phyloP scores from a whole-genome alignment of 108 stramenopile species.

The Nitzschia sp. region DNA sequence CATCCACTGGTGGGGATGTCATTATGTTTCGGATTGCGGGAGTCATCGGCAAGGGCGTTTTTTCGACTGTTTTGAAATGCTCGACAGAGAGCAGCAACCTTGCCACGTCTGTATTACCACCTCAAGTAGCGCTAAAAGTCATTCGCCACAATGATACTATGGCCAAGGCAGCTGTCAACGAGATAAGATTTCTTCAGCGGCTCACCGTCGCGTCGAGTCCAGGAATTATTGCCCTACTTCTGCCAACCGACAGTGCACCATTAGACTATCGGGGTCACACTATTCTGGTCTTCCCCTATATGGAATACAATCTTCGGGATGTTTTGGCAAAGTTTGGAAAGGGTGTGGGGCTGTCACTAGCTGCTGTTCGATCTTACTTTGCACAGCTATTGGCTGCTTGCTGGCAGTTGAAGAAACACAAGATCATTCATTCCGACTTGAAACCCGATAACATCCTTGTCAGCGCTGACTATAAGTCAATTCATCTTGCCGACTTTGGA shows the following conservation, averaged over 20 bases:
- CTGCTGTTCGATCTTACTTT: conserved; percentile 89
- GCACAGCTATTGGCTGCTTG: conserved; percentile 91
- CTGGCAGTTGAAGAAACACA: conserved; percentile 73
- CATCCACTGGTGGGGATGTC: conserved; percentile 15
- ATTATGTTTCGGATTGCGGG: conserved; percentile 86
- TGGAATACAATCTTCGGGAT: conserved; percentile 53
- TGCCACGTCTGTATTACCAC: conserved; percentile 30
- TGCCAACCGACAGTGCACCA: conserved; percentile 35
- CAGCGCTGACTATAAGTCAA: conserved; percentile 71
- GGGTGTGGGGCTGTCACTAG: conserved; percentile 86
- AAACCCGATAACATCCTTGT: conserved; percentile 99
- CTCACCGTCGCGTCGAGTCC: conserved; percentile 37
- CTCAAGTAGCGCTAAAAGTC: conserved; percentile 92
- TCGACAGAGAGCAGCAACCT: conserved; percentile 39
- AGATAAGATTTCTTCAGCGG: conserved; percentile 59
- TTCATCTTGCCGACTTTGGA: conserved; percentile 95
- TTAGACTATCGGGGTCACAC: conserved; percentile 44
- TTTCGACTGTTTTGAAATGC: conserved; percentile 92
- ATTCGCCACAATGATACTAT: conserved; percentile 98
- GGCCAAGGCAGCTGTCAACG: conserved; percentile 90
- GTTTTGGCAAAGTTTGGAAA: conserved; percentile 78
- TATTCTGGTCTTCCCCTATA: conserved; percentile 77
- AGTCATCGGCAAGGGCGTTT: conserved; percentile 95
- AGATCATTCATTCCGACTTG: conserved; percentile 96
- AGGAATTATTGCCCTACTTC: conserved; percentile 67